Conservation (phyloP, 306 rosid genomes). For the Canavalia ensiformis region DNA sequence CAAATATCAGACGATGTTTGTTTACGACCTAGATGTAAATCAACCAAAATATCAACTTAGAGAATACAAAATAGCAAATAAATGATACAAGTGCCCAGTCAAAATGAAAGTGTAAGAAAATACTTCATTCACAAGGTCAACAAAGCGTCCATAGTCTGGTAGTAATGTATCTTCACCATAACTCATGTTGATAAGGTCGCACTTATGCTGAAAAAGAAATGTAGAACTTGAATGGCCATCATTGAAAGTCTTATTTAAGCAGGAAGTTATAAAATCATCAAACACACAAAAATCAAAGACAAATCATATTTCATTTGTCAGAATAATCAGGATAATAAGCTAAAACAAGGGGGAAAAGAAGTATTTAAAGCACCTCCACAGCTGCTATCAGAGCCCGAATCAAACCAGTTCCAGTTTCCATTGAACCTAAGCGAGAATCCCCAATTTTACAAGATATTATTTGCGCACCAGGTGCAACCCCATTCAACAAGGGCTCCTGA, state of each 20-base stretch:
- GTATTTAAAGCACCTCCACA: constrained; percentile 76
- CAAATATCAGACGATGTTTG: constrained; percentile 85
- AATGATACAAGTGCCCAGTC: constrained; percentile 28
- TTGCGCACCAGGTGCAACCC: constrained; percentile 99
- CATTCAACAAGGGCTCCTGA: constrained; percentile 96
- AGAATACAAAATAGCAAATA: constrained; percentile 44
- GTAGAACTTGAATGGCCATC: constrained; percentile 15
- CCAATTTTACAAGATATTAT: constrained; percentile 98
- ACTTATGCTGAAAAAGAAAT: constrained; percentile 82
- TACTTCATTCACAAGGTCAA: constrained; percentile 94
- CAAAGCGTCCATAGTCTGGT: constrained; percentile 98
- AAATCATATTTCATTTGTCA: constrained; percentile 35
- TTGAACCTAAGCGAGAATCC: constrained; percentile 92
- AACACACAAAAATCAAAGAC: constrained; percentile 22
- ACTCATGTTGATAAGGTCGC: constrained; percentile 97
- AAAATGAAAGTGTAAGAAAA: constrained; percentile 44
- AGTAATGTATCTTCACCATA: constrained; percentile 90
- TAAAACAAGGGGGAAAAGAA: constrained; percentile 11
- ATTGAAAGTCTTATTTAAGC: constrained; percentile 40
- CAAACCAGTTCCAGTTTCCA: constrained; percentile 98
- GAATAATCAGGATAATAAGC: constrained; percentile 34
- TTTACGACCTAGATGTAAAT: constrained; percentile 74
- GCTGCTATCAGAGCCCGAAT: constrained; percentile 95
- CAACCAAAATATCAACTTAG: constrained; percentile 48
- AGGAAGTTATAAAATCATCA: constrained; percentile 18